Percentiles rank a stretch among this genome's conserved stretches.
phyloP scores from a whole-genome alignment of 2,329 filamentous ascomycete species.

The Aspergillus oerlinghausenensis region DNA sequence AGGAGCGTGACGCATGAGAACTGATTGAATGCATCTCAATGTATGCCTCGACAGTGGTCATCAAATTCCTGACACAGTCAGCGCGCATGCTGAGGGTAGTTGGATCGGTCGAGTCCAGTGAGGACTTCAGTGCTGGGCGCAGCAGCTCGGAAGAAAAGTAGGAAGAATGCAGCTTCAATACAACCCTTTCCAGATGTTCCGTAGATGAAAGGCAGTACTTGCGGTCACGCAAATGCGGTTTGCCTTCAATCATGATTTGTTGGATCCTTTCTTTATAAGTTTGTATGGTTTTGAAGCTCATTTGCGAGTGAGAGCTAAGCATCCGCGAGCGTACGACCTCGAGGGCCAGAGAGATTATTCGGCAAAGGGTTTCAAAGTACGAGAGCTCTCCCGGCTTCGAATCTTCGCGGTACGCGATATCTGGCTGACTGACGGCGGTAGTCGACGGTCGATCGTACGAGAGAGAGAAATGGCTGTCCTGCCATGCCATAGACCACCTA shows the following conservation, averaged over 20 bases:
- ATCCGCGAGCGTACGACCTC: slow-evolving; percentile 58
- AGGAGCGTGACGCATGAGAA: slow-evolving; percentile 42
- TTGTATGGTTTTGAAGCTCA: slow-evolving; percentile 52
- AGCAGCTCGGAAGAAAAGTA: slow-evolving; percentile 61
- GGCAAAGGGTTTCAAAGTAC: slow-evolving; percentile 57
- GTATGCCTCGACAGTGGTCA: slow-evolving; percentile 56
- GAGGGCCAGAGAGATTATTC: slow-evolving; percentile 49
- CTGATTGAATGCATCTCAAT: slow-evolving; percentile 49
- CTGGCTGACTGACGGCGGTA: slow-evolving; percentile 49
- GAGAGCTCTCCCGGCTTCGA: slow-evolving; percentile 47
- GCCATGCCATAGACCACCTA: slow-evolving; percentile 61
- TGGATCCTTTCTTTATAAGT: slow-evolving; percentile 55
- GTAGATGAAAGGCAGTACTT: slow-evolving; percentile 37
- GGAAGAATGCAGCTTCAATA: slow-evolving; percentile 57
- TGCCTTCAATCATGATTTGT: slow-evolving; percentile 54
- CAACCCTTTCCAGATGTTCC: slow-evolving; percentile 58
- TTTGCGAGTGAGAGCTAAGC: slow-evolving; percentile 49
- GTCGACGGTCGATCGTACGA: slow-evolving; percentile 58
- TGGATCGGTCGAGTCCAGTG: slow-evolving; percentile 42
- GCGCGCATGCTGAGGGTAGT: slow-evolving; percentile 41
- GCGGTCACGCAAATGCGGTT: slow-evolving; percentile 53
- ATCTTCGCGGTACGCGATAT: slow-evolving; percentile 47
- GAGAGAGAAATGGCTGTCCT: slow-evolving; percentile 59
- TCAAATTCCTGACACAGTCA: slow-evolving; percentile 53
- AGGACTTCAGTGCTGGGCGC: slow-evolving; percentile 55